These are phyloP conservation scores for Elsinoe australis DNA, from an alignment of 2,329 filamentous ascomycete genomes.

Conservation along the genomic window DNA sequence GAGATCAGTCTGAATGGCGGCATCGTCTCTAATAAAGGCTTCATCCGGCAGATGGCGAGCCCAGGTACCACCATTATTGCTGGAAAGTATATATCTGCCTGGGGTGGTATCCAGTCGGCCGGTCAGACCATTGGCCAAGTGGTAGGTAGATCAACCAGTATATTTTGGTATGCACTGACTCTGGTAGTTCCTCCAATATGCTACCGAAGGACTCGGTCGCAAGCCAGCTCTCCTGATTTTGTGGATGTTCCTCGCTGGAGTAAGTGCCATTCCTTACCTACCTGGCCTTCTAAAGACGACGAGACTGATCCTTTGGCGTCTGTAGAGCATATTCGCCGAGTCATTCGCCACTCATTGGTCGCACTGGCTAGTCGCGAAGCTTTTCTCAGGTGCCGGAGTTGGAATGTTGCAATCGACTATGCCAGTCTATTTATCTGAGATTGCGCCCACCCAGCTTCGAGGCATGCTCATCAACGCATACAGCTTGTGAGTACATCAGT, in stretches of 20 bases:
- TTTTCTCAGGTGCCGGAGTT: conserved; percentile 34
- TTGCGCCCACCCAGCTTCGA: conserved; percentile 36
- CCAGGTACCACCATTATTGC: conserved; percentile 30
- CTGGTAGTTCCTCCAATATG: conserved; percentile 33
- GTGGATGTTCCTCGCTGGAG: conserved; percentile 31
- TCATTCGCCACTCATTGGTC: conserved; percentile 33
- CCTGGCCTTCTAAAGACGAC: too few relatives aligned
- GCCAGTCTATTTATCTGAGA: conserved; percentile 38
- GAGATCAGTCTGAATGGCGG: conserved; percentile 33
- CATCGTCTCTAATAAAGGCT: conserved; percentile 36
- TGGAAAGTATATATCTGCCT: conserved; percentile 34
- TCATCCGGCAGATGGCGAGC: conserved; percentile 33
- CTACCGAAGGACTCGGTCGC: conserved; percentile 32
- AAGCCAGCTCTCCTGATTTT: conserved; percentile 33
- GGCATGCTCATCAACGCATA: conserved; percentile 38
- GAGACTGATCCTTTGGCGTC: too few relatives aligned
- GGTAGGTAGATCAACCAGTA: too few relatives aligned
- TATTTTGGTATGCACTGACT: too few relatives aligned
- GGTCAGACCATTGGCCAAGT: conserved; percentile 32
- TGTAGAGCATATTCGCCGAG: conserved; percentile 36
- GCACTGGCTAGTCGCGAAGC: conserved; percentile 34
- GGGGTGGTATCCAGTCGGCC: conserved; percentile 36
- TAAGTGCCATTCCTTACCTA: too few relatives aligned
- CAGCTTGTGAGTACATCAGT: conserved; percentile 28
- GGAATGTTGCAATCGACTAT: conserved; percentile 39